Conservation (phyloP, 768 basidiomycete genomes). For the Amylocystis lapponica region DNA sequence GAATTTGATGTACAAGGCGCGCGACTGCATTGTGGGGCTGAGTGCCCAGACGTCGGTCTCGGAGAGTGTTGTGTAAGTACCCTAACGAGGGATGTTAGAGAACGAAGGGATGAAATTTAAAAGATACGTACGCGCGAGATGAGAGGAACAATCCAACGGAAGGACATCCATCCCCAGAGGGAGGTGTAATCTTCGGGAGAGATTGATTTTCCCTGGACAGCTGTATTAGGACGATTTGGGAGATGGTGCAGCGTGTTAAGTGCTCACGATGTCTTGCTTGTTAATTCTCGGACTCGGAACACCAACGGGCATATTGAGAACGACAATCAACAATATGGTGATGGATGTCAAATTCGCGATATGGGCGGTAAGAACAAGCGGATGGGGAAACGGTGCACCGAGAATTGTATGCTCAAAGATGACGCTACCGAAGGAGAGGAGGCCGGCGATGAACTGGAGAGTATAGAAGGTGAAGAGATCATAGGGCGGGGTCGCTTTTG, state of each 20-base stretch:
- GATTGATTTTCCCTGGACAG: conserved; percentile 42
- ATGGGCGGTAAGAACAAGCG: conserved; percentile 19
- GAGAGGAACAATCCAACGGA: conserved; percentile 66
- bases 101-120: background rate
- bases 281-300: conserved; percentile 51
- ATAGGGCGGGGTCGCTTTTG: conserved; percentile 51
- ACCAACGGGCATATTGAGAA: conserved; percentile 59
- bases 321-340: conserved; percentile 36
- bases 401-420: conserved; percentile 46
- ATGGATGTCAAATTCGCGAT: conserved; percentile 41
- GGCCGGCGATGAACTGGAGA: conserved; percentile 38
- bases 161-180: conserved; percentile 67
- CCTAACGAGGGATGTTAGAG: conserved; percentile 16
- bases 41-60: conserved; percentile 71
- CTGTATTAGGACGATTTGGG: background rate
- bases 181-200: conserved; percentile 75
- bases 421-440: conserved; percentile 47
- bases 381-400: conserved; percentile 36
- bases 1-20: conserved; percentile 54
- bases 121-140: conserved; percentile 37
- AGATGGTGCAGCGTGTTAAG: no score
- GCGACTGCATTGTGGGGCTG: conserved; percentile 62
- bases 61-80: conserved; percentile 47
- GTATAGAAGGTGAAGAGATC: conserved; percentile 60
- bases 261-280: conserved; percentile 57